These are phyloP conservation scores for Cladosporium sp. DNA, from an alignment of 2,329 filamentous ascomycete genomes.

Conservation along the genomic window DNA sequence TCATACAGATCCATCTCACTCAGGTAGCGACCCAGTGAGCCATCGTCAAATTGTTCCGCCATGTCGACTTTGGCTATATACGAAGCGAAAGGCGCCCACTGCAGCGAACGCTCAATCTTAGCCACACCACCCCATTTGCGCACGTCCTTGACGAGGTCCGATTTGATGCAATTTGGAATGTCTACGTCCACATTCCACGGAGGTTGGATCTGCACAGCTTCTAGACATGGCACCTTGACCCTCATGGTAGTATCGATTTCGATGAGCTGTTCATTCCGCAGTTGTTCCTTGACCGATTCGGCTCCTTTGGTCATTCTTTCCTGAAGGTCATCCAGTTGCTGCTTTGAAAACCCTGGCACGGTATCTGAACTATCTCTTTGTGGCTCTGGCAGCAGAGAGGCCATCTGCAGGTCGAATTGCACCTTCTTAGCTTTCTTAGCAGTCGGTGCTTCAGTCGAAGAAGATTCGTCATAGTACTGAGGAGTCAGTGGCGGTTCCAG, in stretches of 20 bases:
- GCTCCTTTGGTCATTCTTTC: constrained; percentile 35
- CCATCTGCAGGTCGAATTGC: constrained; percentile 35
- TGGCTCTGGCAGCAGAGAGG: constrained; percentile 32
- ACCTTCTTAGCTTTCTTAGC: constrained; percentile 39
- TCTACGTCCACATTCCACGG: constrained; percentile 45
- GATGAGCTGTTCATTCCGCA: constrained; percentile 33
- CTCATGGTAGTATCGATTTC: constrained; percentile 46
- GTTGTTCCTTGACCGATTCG: constrained; percentile 29
- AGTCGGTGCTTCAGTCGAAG: constrained; percentile 28
- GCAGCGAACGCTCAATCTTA: constrained; percentile 38
- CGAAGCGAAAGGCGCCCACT: constrained; percentile 46
- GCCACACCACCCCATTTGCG: constrained; percentile 40
- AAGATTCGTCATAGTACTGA: constrained; percentile 22
- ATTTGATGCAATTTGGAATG: constrained; percentile 31
- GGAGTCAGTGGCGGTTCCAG: constrained; percentile 46
- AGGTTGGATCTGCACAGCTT: constrained; percentile 37
- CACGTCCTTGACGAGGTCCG: constrained; percentile 27
- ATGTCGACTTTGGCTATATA: constrained; percentile 35
- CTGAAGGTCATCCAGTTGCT: constrained; percentile 31
- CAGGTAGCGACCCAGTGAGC: constrained; percentile 35
- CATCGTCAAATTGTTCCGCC: constrained; percentile 41
- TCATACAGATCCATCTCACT: constrained; percentile 29
- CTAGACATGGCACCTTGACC: constrained; percentile 47
- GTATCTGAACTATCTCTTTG: constrained; percentile 20
- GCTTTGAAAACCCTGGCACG: constrained; percentile 19